Conservation (phyloP, 2,329 filamentous ascomycete genomes). For the Paracoccidioides lutzii region DNA sequence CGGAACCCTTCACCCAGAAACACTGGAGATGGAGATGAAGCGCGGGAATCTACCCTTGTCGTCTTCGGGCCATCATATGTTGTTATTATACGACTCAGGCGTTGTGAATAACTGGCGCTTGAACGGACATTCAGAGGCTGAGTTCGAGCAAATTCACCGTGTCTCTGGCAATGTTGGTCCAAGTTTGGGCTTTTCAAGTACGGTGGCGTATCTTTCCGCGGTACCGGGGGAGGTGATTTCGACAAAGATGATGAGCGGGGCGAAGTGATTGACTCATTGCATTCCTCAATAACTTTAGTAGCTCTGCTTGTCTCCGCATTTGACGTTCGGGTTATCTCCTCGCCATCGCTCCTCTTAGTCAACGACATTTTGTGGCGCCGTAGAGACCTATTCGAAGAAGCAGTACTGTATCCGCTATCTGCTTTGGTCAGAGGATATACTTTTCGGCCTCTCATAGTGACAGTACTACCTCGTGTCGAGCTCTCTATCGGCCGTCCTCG, state of each 20-base stretch:
- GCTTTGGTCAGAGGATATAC: constrained; percentile 19
- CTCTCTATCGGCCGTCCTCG: constrained; percentile 5
- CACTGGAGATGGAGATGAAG: not conserved
- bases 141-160: not conserved
- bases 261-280: not conserved
- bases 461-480: constrained; percentile 5
- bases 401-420: constrained; percentile 30
- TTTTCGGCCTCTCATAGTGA: constrained; percentile 9
- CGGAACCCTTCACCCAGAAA: not conserved
- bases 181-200: not conserved
- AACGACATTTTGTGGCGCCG: not conserved
- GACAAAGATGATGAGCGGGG: not conserved
- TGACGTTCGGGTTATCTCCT: not conserved
- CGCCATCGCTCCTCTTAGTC: not conserved
- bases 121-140: not conserved
- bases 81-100: not conserved
- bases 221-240: not conserved
- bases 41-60: not conserved
- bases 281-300: constrained; percentile 1
- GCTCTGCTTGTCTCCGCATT: not conserved
- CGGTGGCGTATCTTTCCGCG: not conserved
- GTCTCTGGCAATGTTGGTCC: not conserved
- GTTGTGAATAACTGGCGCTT: not conserved
- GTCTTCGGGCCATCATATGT: not conserved
- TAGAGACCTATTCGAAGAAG: constrained; percentile 14